phyloP scores from a whole-genome alignment of 2,329 filamentous ascomycete genomes.

The Phoma sp. region DNA sequence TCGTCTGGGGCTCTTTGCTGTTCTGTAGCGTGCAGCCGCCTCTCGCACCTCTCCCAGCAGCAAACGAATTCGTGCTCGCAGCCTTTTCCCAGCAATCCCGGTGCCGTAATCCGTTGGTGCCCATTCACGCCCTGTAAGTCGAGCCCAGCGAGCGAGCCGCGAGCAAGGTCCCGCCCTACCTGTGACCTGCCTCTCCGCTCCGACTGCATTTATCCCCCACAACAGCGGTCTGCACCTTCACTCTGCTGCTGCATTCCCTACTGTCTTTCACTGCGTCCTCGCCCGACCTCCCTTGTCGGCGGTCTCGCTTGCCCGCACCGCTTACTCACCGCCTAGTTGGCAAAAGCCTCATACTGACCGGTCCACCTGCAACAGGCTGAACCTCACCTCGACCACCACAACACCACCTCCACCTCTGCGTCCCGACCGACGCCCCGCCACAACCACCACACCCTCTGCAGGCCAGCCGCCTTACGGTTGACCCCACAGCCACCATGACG shows the following conservation, averaged over 20 bases:
- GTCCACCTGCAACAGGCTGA: conserved; percentile 48
- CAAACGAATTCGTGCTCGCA: conserved; percentile 23
- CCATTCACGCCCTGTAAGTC: conserved; percentile 48
- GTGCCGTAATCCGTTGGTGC: conserved; percentile 47
- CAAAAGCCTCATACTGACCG: conserved; percentile 52
- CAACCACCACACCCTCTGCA: conserved; percentile 27
- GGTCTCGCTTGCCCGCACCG: conserved; percentile 37
- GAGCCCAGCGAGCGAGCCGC: conserved; percentile 30
- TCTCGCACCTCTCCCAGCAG: conserved; percentile 24
- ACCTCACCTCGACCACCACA: conserved; percentile 32
- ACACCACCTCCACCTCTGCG: conserved; percentile 28
- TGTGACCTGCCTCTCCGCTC: conserved; percentile 24
- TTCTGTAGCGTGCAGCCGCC: conserved; percentile 41
- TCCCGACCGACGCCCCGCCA: conserved; percentile 30
- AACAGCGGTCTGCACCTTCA: conserved; percentile 10
- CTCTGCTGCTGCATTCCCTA: neutral
- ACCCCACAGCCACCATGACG: conserved; percentile 59
- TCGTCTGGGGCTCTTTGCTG: conserved; percentile 36
- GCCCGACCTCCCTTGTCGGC: conserved; percentile 24
- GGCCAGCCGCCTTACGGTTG: conserved; percentile 47
- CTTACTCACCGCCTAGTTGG: conserved; percentile 54
- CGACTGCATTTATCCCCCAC: conserved; percentile 25
- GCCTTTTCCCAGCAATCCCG: conserved; percentile 19
- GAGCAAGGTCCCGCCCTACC: conserved; percentile 35
- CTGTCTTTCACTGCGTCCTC: conserved; percentile 20